Base-by-base conservation (phyloP, 169 alveolate genomes). In the Plasmodium coatneyi region DNA sequence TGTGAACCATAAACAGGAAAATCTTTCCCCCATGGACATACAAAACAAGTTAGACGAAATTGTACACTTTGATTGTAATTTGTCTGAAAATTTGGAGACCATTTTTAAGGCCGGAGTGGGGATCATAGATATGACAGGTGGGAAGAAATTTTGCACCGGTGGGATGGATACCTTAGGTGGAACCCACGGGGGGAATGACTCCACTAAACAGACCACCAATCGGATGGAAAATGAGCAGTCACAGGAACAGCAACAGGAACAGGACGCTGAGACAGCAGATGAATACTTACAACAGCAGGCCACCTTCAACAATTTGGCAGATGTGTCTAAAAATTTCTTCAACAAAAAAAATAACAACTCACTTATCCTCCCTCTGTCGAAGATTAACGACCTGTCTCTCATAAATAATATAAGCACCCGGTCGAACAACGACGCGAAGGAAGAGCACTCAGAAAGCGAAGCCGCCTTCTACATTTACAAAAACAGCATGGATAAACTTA, bases 81-180 rank as follows among this genome's bases (percentile, higher is more conserved):
- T 86, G 28, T 86, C 93, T 1, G 93, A 86, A 46, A 76, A 86
- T 76, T 86, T 86, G 66, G 93, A 86, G 30, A 5, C 52, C 41
- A 79, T 86, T n/a, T 86, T 86, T 86, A 86, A 86, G 43, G 41
- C 56, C 5, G 80, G 80, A 32, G 70, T 86, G 5, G 86, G 80
- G 0, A 9, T 70, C 5, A 1, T 86, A 41, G 54, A 86, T 2
- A n/a, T 22, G 32, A n/a, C 76, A 36, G 19, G 49, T n/a, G 43
- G 43, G 7, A 86, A 28, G 25, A 86, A 34, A 9, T 74, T 74
- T 19, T 39, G 54, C 25, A 52, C 16, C 2, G 30, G 70, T 22
- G 70, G 39, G 30, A 12, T 70, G 54, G 41, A 83, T 36, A n/a
- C 22, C 43, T 19, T 52, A 16, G 25, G 6, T 79, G 28, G 19